A percentile compares a stretch with the other conserved stretches of the same genome.
phyloP scores from a whole-genome alignment of 2,329 filamentous ascomycete species.

The Huntiella bhutanensis region DNA sequence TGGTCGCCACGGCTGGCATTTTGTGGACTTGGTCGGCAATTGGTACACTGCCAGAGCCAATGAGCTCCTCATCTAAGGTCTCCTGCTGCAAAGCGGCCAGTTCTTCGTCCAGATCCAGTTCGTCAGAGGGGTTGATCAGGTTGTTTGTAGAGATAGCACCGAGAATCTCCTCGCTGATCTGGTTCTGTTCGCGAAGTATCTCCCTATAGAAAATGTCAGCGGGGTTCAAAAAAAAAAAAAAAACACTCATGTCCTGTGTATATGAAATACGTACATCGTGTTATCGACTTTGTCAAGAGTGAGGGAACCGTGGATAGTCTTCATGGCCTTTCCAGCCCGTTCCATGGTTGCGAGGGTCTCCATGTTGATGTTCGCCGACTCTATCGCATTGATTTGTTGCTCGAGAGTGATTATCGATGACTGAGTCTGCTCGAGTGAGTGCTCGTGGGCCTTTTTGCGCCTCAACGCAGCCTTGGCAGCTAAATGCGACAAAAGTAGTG shows the following conservation, averaged over 20 bases:
- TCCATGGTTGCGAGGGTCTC: slow-evolving; percentile 92
- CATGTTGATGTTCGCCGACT: slow-evolving; percentile 96
- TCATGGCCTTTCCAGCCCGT: slow-evolving; percentile 77
- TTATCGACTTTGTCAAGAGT: slow-evolving; percentile 89
- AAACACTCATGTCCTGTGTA: not conserved
- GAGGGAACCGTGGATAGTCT: slow-evolving; percentile 74
- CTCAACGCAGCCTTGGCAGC: slow-evolving; percentile 77
- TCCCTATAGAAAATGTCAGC: slow-evolving; percentile 39
- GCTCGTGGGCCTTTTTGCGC: slow-evolving; percentile 88
- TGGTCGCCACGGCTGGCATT: slow-evolving; percentile 55
- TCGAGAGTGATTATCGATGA: slow-evolving; percentile 84
- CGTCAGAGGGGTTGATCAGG: slow-evolving; percentile 55
- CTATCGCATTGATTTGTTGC: slow-evolving; percentile 89
- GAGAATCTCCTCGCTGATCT: slow-evolving; percentile 81
- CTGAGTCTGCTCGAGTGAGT: slow-evolving; percentile 75
- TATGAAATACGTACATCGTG: slow-evolving; percentile 53
- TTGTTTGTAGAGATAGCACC: slow-evolving; percentile 59
- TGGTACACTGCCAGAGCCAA: slow-evolving; percentile 71
- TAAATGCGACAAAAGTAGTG: slow-evolving; percentile 21
- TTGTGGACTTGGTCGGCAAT: slow-evolving; percentile 59
- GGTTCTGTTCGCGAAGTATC: slow-evolving; percentile 75
- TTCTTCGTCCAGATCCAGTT: slow-evolving; percentile 70
- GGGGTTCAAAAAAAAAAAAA: not conserved
- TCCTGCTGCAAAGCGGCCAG: slow-evolving; percentile 79
- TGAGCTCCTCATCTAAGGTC: slow-evolving; percentile 80